Base-by-base conservation (phyloP, 345 rosid species). In the Corchorus capsularis region DNA sequence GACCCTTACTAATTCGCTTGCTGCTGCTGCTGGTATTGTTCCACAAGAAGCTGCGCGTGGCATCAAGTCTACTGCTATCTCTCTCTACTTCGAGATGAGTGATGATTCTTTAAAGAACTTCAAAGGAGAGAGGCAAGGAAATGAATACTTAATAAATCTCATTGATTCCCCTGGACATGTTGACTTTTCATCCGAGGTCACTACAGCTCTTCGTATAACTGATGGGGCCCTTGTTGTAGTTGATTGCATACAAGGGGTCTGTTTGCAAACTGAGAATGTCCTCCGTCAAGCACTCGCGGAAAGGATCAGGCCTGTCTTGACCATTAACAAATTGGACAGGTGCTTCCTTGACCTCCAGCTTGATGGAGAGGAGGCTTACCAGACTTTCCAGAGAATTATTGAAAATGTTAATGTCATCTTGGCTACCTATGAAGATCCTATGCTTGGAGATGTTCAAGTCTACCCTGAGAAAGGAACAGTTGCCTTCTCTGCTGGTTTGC, bases 331-430 rank as follows among this genome's bases (percentile, higher is more conserved):
- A 87, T 89, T 91, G 95, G 93, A 91, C 82, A 86, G 95, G 78
- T 91, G 95, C 75, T 91, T 91, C 88, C 89, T 91, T 17, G 93
- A 91, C 87, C 91, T 91, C 10, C 95, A 91, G 85, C 90, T 91
- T 63, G 71, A 72, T 27, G 27, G 27, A 27, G 27, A 27, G 27
- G 27, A 27, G 27, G 27, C 27, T 27, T 27, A 27, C 27, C 22
- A 91, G 72, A 91, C 88, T 2, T 91, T 91, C 84, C 78, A 66
- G 46, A 87, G 90, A 79, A 91, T 91, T 34, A 91, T 91, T 79
- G 95, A 91, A 76, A 91, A 91, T 76, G 91, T 93, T 5, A 91
- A 91, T 73, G 95, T 91, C 73, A 91, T 91, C 70, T 87, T 91
- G 93, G 95, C 95, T 8, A 91, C 93, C 0, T 91, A 91, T 53